phyloP scores from a whole-genome alignment of 139 green algal genomes.

The Chlamydomonas incerta region DNA sequence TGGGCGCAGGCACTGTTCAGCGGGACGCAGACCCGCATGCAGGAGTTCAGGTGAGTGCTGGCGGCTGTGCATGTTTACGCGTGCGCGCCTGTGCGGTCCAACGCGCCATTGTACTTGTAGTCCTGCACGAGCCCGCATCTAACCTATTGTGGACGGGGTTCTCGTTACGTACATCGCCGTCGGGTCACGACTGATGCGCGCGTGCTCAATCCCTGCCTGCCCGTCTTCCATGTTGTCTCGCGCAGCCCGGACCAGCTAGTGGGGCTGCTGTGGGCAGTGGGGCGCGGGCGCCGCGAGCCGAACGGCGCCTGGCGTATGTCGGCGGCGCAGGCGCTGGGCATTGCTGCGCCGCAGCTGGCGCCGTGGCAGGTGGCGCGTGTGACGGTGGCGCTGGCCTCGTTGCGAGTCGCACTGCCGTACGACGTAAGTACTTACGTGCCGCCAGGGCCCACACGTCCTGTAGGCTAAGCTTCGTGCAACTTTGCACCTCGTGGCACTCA shows the following conservation, averaged over 20 bases:
- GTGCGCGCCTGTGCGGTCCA: too few relatives aligned
- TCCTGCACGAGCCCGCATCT: too few relatives aligned
- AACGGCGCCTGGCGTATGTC: neutral
- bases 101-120: too few relatives aligned
- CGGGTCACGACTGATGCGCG: too few relatives aligned
- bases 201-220: too few relatives aligned
- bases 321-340: neutral
- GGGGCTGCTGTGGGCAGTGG: constrained; percentile 1
- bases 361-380: constrained; percentile 10
- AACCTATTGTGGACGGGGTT: too few relatives aligned
- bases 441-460: too few relatives aligned
- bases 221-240: too few relatives aligned
- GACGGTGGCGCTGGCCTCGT: neutral
- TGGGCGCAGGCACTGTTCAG: constrained; percentile 19
- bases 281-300: neutral
- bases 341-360: neutral
- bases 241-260: neutral
- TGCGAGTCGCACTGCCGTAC: constrained; percentile 13
- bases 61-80: too few relatives aligned
- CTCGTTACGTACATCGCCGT: too few relatives aligned
- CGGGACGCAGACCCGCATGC: neutral
- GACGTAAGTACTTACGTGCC: constrained; percentile 2
- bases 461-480: too few relatives aligned
- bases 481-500: too few relatives aligned
- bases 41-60: neutral